Evolutionary conservation across 768 basidiomycete genomes (phyloP).

Genomic region (Galerina sulciceps): DNA sequence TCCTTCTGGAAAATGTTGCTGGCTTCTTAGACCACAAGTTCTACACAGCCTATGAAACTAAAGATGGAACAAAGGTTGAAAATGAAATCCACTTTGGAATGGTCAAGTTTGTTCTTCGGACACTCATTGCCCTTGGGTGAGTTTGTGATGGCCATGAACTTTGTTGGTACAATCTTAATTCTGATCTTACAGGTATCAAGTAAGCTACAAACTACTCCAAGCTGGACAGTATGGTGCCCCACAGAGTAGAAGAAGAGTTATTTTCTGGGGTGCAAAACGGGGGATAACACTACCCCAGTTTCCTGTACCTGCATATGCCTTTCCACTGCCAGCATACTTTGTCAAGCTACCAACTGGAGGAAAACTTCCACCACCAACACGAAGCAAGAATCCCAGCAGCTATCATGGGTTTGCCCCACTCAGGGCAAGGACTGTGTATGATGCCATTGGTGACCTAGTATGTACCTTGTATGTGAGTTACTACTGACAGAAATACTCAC

Average conservation of each 20-base stretch:
- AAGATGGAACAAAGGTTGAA: slow-evolving; percentile 27
- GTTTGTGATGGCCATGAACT: slow-evolving; percentile 20
- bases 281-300: slow-evolving; percentile 62
- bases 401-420: slow-evolving; percentile 65
- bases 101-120: slow-evolving; percentile 67
- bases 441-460: slow-evolving; percentile 74
- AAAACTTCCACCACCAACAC: slow-evolving; percentile 43
- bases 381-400: slow-evolving; percentile 40
- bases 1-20: slow-evolving; percentile 75
- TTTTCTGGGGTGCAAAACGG: slow-evolving; percentile 68
- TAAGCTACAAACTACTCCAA: slow-evolving; percentile 65
- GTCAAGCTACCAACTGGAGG: slow-evolving; percentile 49
- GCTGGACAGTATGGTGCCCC: slow-evolving; percentile 76
- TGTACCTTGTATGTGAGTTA: slow-evolving; percentile 35
- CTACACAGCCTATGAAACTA: slow-evolving; percentile 30
- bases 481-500: slow-evolving; percentile 2
- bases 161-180: neutral
- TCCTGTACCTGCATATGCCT: slow-evolving; percentile 67
- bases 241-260: slow-evolving; percentile 67
- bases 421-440: slow-evolving; percentile 57
- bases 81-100: slow-evolving; percentile 56
- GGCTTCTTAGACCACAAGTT: slow-evolving; percentile 62
- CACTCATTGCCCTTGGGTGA: slow-evolving; percentile 67
- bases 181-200: slow-evolving; percentile 58
- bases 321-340: slow-evolving; percentile 31